A percentile compares a stretch with the other conserved stretches of the same genome.
phyloP scores from a whole-genome alignment of 108 stramenopile species.

The Seminavis robusta region DNA sequence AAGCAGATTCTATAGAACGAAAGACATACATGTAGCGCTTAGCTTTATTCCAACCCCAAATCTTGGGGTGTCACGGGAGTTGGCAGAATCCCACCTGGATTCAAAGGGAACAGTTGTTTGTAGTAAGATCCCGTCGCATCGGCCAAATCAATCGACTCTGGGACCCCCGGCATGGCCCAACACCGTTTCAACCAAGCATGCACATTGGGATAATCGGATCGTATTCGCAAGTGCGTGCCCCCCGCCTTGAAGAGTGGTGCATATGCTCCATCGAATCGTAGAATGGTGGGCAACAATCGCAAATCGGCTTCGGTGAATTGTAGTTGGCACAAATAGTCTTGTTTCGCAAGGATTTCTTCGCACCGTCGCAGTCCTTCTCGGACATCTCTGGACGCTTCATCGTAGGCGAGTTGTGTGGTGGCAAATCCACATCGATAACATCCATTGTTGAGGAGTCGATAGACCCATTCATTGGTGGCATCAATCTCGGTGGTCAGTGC shows the following conservation, averaged over 20 bases:
- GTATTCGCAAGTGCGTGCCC: conserved; percentile 38
- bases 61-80: conserved; percentile 28
- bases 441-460: conserved; percentile 73
- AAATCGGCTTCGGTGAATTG: conserved; percentile 74
- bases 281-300: conserved; percentile 69
- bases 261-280: conserved; percentile 81
- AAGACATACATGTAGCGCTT: too few species aligned
- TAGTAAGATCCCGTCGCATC: conserved; percentile 77
- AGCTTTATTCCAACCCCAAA: conserved; percentile 29
- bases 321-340: conserved; percentile 48
- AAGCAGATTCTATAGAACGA: too few species aligned
- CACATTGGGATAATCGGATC: conserved; percentile 40
- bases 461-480: conserved; percentile 79
- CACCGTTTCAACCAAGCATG: conserved; percentile 48
- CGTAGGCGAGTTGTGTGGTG: conserved; percentile 80
- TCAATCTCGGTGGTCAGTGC: conserved; percentile 61
- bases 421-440: conserved; percentile 85
- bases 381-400: conserved; percentile 64
- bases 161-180: conserved; percentile 36
- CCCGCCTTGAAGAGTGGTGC: conserved; percentile 73
- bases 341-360: conserved; percentile 43
- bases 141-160: conserved; percentile 59
- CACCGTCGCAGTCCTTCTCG: conserved; percentile 54
- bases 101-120: conserved; percentile 75
- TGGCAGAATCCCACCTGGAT: conserved; percentile 74